Evolutionary conservation across 345 rosid genomes (phyloP).

Genomic region (Cardamine occulta): DNA sequence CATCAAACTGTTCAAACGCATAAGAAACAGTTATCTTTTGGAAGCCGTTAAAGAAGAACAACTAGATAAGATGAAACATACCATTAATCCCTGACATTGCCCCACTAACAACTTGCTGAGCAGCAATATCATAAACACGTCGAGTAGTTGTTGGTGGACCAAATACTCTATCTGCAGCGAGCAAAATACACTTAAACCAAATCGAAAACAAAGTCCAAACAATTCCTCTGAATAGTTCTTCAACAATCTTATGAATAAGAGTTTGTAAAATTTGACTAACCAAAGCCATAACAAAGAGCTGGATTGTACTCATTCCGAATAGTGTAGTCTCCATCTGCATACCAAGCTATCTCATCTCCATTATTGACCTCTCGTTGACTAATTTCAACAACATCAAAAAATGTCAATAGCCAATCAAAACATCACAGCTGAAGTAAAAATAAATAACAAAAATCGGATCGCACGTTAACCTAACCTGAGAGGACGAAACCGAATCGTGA

Average conservation of each 20-base stretch:
- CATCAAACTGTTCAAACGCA: slow-evolving; percentile 29
- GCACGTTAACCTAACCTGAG: slow-evolving; percentile 57
- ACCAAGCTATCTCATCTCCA: slow-evolving; percentile 89
- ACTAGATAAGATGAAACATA: slow-evolving; percentile 39
- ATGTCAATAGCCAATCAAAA: slow-evolving; percentile 20
- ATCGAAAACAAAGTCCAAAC: slow-evolving; percentile 2
- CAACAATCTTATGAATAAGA: slow-evolving; percentile 7
- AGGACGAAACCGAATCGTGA: slow-evolving; percentile 84
- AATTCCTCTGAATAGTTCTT: not conserved
- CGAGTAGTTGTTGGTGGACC: slow-evolving; percentile 93
- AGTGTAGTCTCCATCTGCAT: slow-evolving; percentile 77
- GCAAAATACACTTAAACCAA: slow-evolving; percentile 3
- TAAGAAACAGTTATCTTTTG: not conserved
- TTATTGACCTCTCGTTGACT: slow-evolving; percentile 75
- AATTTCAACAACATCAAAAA: slow-evolving; percentile 1
- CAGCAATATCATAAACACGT: slow-evolving; percentile 81
- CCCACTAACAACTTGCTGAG: slow-evolving; percentile 79
- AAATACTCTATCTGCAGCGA: slow-evolving; percentile 67
- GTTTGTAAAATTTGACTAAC: slow-evolving; percentile 47
- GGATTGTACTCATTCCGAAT: slow-evolving; percentile 74
- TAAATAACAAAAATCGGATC: slow-evolving; percentile 20
- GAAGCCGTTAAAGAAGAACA: not conserved
- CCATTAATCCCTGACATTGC: slow-evolving; percentile 87
- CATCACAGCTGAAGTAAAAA: not conserved
- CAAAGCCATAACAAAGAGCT: slow-evolving; percentile 74